Base-by-base conservation (phyloP, 805 yeast species). In the Saccharomycopsis sp. region DNA sequence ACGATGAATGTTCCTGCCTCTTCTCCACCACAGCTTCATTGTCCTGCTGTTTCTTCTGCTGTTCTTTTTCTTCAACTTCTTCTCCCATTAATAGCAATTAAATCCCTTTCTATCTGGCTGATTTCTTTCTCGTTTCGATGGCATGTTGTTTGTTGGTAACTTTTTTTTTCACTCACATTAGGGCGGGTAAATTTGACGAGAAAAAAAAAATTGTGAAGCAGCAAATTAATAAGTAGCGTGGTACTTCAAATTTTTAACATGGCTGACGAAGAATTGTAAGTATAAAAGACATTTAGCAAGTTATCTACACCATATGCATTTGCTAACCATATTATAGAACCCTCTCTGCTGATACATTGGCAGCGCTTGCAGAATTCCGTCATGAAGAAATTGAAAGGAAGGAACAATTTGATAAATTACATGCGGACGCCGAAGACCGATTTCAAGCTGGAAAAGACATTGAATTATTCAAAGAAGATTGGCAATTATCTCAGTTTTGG, bases 401-500 rank as follows among this genome's bases (percentile, higher is more conserved):
- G 14, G 74, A 75, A 47, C 70, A 74, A 46, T 83, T 85, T 57
- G 72, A 71, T 38, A 61, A 70, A 43, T 58, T 86, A 41, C 70
- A 68, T 51, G 58, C 68, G 43, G 64, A 67, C 43, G 85, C 89
- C 7, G 87, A 74, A 26, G 59, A 61, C 4, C 55, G 54, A 21
- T 59, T 54, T 24, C 53, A 54, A 13, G 55, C 59, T 22, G 53
- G 60, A 26, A 61, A 74, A 44, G 74, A 79, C 17, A 89, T 89
- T 62, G 85, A 81, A 43, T 69, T 77, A 31, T 88, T 88, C 61
- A 71, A 83, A 57, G 96, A 88, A 62, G 95, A 88, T 62, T 88
- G 97, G 97, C 93, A 86, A 57, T 68, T 89, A 31, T 86, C 95
- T 1, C 97, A 88, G 61, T 88, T 88, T 64, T 88, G 97, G 88